phyloP scores from a whole-genome alignment of 192 early-diverging fungal species.

The Coemansia sp. region DNA sequence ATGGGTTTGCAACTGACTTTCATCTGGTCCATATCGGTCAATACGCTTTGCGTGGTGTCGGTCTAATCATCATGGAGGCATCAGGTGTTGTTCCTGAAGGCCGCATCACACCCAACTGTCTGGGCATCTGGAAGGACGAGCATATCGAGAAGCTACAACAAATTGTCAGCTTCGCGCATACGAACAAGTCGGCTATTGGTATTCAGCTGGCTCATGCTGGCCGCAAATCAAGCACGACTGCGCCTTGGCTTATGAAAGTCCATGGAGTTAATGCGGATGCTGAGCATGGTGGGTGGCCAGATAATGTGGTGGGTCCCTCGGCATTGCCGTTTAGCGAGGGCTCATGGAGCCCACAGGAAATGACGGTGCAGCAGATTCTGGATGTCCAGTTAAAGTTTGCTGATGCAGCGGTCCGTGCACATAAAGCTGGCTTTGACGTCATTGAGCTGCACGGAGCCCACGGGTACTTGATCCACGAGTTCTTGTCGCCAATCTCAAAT shows the following conservation, averaged over 20 bases:
- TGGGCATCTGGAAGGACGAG: conserved; percentile 81
- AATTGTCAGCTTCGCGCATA: conserved; percentile 60
- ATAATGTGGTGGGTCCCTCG: conserved; percentile 67
- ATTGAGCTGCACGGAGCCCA: conserved; percentile 90
- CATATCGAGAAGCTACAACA: conserved; percentile 60
- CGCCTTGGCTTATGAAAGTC: conserved; percentile 19
- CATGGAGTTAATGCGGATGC: conserved; percentile 24
- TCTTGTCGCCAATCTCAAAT: conserved; percentile 81
- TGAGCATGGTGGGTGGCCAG: conserved; percentile 65
- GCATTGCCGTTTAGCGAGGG: conserved; percentile 50
- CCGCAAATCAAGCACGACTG: conserved; percentile 62
- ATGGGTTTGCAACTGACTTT: conserved; percentile 67
- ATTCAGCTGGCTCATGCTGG: conserved; percentile 87
- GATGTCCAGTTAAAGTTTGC: conserved; percentile 62
- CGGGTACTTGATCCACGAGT: conserved; percentile 83
- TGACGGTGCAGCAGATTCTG: conserved; percentile 70
- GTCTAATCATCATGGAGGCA: conserved; percentile 77
- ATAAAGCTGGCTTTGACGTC: conserved; percentile 81
- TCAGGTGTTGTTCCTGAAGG: conserved; percentile 72
- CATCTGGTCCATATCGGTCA: conserved; percentile 66
- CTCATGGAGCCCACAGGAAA: conserved; percentile 41
- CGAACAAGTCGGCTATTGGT: conserved; percentile 58
- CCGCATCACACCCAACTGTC: conserved; percentile 72
- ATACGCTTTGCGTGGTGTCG: conserved; percentile 73
- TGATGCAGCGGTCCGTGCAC: conserved; percentile 65